Conservation (phyloP, 2,329 filamentous ascomycete species). For the Colletotrichum sp. region DNA sequence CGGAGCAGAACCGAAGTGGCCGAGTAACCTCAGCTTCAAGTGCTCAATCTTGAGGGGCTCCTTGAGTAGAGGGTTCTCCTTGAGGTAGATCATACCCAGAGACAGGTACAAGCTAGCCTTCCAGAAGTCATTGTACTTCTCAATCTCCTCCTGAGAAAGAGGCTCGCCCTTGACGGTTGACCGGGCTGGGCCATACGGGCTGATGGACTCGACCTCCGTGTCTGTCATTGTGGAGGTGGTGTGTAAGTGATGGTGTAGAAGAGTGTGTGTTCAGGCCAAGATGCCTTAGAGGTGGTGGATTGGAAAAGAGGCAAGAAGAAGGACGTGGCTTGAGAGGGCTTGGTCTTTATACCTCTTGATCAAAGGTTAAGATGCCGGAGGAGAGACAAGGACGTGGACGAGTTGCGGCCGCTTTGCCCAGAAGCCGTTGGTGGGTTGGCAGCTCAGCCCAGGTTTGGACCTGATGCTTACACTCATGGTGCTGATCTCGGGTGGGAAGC, state of each 20-base stretch:
- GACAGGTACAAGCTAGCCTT: slow-evolving; percentile 77
- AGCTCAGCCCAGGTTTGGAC: neutral
- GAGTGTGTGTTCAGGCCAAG: slow-evolving; percentile 28
- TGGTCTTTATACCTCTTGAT: slow-evolving; percentile 13
- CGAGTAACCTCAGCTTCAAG: slow-evolving; percentile 75
- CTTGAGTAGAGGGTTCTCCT: slow-evolving; percentile 73
- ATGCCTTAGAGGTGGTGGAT: slow-evolving; percentile 17
- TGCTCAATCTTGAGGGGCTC: slow-evolving; percentile 73
- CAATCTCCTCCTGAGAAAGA: slow-evolving; percentile 69
- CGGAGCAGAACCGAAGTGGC: slow-evolving; percentile 82
- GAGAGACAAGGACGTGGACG: neutral
- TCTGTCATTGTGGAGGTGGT: slow-evolving; percentile 19
- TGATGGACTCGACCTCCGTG: slow-evolving; percentile 60
- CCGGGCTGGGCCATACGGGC: slow-evolving; percentile 68
- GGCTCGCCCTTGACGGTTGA: slow-evolving; percentile 68
- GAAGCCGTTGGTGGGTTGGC: neutral
- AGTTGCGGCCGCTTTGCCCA: neutral
- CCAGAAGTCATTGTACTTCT: slow-evolving; percentile 76
- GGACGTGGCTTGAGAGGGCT: neutral
- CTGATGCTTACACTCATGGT: neutral
- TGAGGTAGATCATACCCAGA: slow-evolving; percentile 81
- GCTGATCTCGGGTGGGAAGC: neutral
- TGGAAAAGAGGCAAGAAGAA: neutral
- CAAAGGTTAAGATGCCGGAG: neutral
- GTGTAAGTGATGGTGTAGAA: neutral